Evolutionary conservation across 108 stramenopile genomes (phyloP), one percentile per base, ranked within the genome.

Genomic region (Seminavis robusta): DNA sequence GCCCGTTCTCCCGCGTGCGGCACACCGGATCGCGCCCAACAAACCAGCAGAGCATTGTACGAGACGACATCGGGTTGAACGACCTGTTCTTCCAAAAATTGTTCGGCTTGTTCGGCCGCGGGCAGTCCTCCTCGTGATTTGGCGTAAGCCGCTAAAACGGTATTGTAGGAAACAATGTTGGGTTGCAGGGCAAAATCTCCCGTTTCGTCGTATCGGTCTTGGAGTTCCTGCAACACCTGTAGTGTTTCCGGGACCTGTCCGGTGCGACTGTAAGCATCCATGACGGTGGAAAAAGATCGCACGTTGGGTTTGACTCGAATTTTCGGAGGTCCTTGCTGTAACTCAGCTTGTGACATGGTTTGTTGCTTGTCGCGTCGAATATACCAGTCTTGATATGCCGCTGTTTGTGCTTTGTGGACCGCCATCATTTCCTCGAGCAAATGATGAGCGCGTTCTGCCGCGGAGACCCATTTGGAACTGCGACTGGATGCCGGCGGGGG

Each of bases 191-290:
- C 50, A 29, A 41, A 41, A 67, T 71, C 71, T 16, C 52, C 47
- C 0, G 61, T 30, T 27, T 39, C 10, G 7, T 52, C 23, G 52
- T 63, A 60, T 0, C 68, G 56, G 0, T 27, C 10, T 17, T 67
- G 54, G 49, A 77, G 52, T 13, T 51, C 41, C 20, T 67, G 51
- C 17, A 81, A 33, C 10, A 81, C 34, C 1, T 51, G 30, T 46
- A 79, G 59, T 3, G 77, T 74, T 17, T 66, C 47, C 13, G 53
- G 66, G 49, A 60, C 46, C 19, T 71, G 63, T 13, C 59, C 61
- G 34, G 49, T 59, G n/a, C 71, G 70, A 28, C 71, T 63, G 65
- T 63, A 79, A 1, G 77, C 77, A 24, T 77, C 74, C 45, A 82
- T 82, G 42, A 74, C 81, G 42, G 77, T 80, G 39, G 73, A 58